A percentile compares a stretch with the other conserved stretches of the same genome.
These are phyloP conservation scores for Eimeria zaria DNA, from an alignment of 169 alveolate genomes.

Conservation along the genomic window DNA sequence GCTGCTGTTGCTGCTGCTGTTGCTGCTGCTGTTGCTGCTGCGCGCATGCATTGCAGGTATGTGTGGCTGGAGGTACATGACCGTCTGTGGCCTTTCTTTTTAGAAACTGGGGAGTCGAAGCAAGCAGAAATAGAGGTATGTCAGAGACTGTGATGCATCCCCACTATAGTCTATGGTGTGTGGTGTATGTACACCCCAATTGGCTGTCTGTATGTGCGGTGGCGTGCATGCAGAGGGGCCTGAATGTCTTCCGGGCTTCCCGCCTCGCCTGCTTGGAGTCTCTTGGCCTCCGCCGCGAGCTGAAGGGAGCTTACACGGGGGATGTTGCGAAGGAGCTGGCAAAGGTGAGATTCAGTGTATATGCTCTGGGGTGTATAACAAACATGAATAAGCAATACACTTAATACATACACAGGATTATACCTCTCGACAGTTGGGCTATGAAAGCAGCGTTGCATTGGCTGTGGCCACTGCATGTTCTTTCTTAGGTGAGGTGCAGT, in stretches of 20 bases:
- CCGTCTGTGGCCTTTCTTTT: constrained; percentile 51
- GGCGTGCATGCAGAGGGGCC: constrained; percentile 48
- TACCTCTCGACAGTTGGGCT: too few species aligned
- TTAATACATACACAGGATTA: neutral
- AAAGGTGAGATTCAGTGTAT: neutral
- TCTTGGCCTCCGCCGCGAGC: constrained; percentile 48
- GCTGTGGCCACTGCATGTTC: too few species aligned
- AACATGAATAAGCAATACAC: neutral
- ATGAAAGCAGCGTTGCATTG: too few species aligned
- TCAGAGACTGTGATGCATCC: too few species aligned
- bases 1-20: constrained; percentile 30
- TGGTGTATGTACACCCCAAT: constrained; percentile 6
- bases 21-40: constrained; percentile 3
- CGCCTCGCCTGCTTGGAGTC: neutral
- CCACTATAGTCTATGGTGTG: too few species aligned
- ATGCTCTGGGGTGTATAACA: neutral
- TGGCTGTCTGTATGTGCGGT: neutral
- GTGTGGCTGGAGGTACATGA: constrained; percentile 52
- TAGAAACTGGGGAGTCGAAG: constrained; percentile 12
- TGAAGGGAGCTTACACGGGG: neutral
- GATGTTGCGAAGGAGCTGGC: constrained; percentile 39
- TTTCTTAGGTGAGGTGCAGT: too few species aligned
- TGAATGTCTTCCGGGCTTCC: neutral
- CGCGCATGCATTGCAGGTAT: constrained; percentile 22
- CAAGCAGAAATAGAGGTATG: constrained; percentile 30